Conservation (phyloP, 208 protist genomes). For the Zelonia costaricensis region DNA sequence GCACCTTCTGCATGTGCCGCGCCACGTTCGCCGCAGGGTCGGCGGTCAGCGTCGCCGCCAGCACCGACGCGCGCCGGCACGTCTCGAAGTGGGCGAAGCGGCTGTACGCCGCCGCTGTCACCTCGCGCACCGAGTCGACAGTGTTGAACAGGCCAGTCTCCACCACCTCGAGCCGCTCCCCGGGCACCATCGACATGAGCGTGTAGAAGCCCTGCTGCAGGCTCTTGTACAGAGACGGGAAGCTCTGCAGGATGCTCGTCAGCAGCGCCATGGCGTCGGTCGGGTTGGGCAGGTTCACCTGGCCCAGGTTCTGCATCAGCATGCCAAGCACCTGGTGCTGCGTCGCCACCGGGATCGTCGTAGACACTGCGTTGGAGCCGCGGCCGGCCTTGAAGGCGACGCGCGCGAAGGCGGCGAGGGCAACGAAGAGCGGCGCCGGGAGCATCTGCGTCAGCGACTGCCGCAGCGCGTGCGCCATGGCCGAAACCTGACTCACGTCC, state of each 20-base stretch:
- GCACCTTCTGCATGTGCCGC: constrained; percentile 36
- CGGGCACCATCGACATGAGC: constrained; percentile 80
- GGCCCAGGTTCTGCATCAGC: constrained; percentile 80
- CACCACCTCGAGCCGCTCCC: constrained; percentile 49
- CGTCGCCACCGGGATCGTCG: constrained; percentile 85
- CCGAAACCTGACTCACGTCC: constrained; percentile 72
- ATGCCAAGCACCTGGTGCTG: constrained; percentile 89
- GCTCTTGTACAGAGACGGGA: constrained; percentile 82
- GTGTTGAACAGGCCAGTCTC: constrained; percentile 71
- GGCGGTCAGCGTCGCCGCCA: constrained; percentile 60
- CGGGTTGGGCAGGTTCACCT: constrained; percentile 59
- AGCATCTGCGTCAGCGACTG: constrained; percentile 77
- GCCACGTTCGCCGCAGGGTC: constrained; percentile 48
- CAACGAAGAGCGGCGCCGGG: constrained; percentile 76
- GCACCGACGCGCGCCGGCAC: constrained; percentile 77
- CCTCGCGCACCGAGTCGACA: constrained; percentile 72
- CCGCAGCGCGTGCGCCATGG: constrained; percentile 63
- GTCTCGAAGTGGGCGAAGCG: constrained; percentile 78
- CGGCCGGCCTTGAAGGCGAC: constrained; percentile 86
- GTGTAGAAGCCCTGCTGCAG: constrained; percentile 80
- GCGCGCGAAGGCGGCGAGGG: constrained; percentile 67
- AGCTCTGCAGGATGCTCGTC: constrained; percentile 69
- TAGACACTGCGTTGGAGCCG: constrained; percentile 67
- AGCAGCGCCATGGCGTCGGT: constrained; percentile 74
- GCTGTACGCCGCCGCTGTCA: constrained; percentile 63